Percentiles rank a stretch among this genome's conserved stretches.
Evolutionary conservation across 2,329 filamentous ascomycete species (phyloP).

Genomic region (Venturiaceae sp.): DNA sequence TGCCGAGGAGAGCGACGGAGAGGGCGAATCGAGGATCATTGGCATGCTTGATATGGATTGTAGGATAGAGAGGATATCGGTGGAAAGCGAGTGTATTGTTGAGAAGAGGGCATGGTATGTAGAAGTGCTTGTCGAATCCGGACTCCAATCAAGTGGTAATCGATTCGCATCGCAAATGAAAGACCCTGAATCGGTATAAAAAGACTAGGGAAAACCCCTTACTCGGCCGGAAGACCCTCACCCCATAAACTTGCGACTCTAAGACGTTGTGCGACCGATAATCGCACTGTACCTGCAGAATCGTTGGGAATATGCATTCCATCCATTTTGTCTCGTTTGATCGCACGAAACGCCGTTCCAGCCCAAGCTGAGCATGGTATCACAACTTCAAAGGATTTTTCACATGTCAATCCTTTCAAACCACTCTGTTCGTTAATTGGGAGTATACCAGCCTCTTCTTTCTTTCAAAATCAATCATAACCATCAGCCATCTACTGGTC

Average conservation of each 20-base stretch:
- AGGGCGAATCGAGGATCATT: constrained; percentile 4
- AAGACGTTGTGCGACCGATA: too few relatives aligned
- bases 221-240: neutral
- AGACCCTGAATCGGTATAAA: neutral
- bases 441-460: too few relatives aligned
- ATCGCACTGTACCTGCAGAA: neutral
- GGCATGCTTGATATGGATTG: neutral
- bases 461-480: too few relatives aligned
- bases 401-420: too few relatives aligned
- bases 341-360: too few relatives aligned
- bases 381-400: too few relatives aligned
- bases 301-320: too few relatives aligned
- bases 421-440: too few relatives aligned
- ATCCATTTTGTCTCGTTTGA: too few relatives aligned
- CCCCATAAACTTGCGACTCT: neutral
- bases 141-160: neutral
- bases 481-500: too few relatives aligned
- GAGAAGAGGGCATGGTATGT: neutral
- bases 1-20: neutral
- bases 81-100: neutral
- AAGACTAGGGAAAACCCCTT: neutral
- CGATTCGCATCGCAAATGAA: neutral
- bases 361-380: too few relatives aligned
- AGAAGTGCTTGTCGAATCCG: neutral
- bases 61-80: neutral